Evolutionary conservation across 1,284 basidiomycete genomes (phyloP), one percentile per base, ranked within the genome.

Genomic region (Coriolopsis trogii): DNA sequence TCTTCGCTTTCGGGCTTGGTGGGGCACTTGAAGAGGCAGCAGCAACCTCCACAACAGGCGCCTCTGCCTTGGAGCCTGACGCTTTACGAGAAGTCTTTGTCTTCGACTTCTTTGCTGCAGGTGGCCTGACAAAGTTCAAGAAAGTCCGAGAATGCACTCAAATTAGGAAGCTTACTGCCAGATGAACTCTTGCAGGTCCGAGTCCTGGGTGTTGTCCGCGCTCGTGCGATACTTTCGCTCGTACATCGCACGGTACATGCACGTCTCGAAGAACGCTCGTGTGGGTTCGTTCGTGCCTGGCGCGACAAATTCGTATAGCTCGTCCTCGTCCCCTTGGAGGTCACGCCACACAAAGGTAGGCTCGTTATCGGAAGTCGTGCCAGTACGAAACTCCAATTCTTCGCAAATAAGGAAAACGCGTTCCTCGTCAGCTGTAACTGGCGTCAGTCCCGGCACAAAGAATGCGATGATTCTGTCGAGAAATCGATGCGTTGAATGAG

Each of bases 171-270:
- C 87, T 67, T 58, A 91, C 90, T 79, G 78, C 81, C 84, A 91
- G 26, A 91, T 81, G 61, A 95, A 89, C 58, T 89, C 82, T 42
- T 88, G 80, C 24, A 95, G 73, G 45, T 91, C 86, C 3, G 76
- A 68, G 59, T 93, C 89, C 16, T 71, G 70, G 7, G 87, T 80
- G 48, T 76, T 78, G 56, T 94, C 89, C 16, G 91, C 90, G 55
- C 81, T 84, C 45, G 63, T 76, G 63, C 78, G 85, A 74, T 87
- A 88, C 75, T 95, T 95, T 73, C 92, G 82, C 69, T 98, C 95
- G 70, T 88, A 98, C 80, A 96, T 93, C 51, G 95, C 96, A 36
- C 93, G 87, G 61, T 97, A 89, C 77, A 95, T 90, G 69, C 94
- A 95, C 40, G 91, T 87, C 70, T 97, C 93, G 67, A 98, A 97